Conservation (phyloP, 805 yeast genomes). For the Myxozyma nipponensis region DNA sequence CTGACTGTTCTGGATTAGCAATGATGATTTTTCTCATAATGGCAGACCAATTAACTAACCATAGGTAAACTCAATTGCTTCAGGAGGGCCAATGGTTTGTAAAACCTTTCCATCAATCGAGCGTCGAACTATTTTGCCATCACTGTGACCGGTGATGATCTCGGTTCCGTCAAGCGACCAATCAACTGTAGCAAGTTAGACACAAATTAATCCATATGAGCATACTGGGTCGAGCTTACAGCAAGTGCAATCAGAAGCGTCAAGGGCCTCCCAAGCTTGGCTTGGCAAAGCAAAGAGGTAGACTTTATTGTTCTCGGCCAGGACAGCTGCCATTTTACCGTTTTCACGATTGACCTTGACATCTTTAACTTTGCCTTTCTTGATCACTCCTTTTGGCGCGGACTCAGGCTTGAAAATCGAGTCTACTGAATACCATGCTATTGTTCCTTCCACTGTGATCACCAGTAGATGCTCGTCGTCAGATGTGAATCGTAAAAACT, state of each 20-base stretch:
- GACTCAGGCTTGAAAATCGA: background rate
- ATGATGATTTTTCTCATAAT: background rate
- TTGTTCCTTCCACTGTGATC: conserved; percentile 9
- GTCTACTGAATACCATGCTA: conserved; percentile 15
- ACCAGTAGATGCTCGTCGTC: conserved; percentile 29
- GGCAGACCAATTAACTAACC: conserved; percentile 5
- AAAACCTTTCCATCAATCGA: conserved; percentile 18
- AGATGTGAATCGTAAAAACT: conserved; percentile 28
- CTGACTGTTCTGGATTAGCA: conserved; percentile 7
- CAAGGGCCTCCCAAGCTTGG: background rate
- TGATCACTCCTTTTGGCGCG: conserved; percentile 1
- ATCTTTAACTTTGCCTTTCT: background rate
- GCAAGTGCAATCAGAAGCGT: background rate
- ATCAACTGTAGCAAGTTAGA: conserved; percentile 7
- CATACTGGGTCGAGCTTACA: conserved; percentile 3
- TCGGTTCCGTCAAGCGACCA: conserved; percentile 34
- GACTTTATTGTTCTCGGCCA: conserved; percentile 14
- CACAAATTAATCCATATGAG: background rate
- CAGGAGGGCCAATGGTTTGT: conserved; percentile 18
- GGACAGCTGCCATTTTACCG: conserved; percentile 19
- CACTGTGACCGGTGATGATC: conserved; percentile 26
- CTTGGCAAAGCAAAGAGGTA: conserved; percentile 1
- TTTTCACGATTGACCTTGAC: conserved; percentile 17
- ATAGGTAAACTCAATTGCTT: conserved; percentile 6
- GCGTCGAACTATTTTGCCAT: conserved; percentile 26